Base-by-base conservation (phyloP, 2,329 filamentous ascomycete genomes). In the Aquanectria penicillioides region DNA sequence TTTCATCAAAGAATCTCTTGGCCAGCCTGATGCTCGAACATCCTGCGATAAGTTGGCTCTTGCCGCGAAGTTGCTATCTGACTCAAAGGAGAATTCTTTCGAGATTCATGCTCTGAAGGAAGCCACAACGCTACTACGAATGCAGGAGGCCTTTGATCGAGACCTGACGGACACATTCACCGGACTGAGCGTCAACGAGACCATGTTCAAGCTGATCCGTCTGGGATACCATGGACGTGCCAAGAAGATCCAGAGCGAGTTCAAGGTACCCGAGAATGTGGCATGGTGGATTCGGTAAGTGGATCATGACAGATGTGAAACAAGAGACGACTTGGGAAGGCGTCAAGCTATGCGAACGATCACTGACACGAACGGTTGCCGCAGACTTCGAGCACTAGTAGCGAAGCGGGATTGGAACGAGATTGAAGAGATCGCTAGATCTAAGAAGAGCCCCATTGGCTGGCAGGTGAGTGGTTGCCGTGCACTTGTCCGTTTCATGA, bases 341-440 rank as follows among this genome's bases (percentile, higher is more conserved):
- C 25, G 13, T 52, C 12, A 10, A 58, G 9, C 46, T 57, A 48
- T 18, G n/a, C 23, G 52, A 56, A 58, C n/a, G 38, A 38, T 34
- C 56, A 38, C 66, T 70, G 56, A 70, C 59, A 55, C 34, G 40
- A 36, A 38, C 40, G 50, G 46, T 55, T 57, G 58, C 54, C 57
- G 54, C 57, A 89, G 93, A 62, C 83, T 99, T 23, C 88, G 94
- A 68, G 95, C 94, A 0, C 84, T 98, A 47, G 93, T 99, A 3
- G 91, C 92, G 13, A 93, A 93, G 73, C 86, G 95, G 53, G 92
- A 97, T 72, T 99, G 94, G 93, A 88, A 86, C 48, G 94, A 97
- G 74, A 85, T 99, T 57, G 94, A 98, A 74, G 94, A 97, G 67
- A 86, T 93, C 67, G 86, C 87, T 29, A 91, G 89, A 72, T 85